Conservation (phyloP, 164 flowering plant species). For the Macadamia integrifolia region DNA sequence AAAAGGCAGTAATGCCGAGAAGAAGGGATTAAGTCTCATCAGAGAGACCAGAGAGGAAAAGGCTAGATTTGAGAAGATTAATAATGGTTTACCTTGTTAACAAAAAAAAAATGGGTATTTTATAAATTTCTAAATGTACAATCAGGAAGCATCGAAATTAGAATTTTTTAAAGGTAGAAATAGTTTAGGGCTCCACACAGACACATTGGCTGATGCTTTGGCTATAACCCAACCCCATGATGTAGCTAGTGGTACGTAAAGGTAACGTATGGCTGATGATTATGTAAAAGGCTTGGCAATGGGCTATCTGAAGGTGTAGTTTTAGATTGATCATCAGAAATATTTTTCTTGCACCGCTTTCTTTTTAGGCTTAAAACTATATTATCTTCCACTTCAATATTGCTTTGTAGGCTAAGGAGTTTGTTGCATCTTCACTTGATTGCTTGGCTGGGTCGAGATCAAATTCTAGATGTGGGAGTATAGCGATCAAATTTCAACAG, state of each 20-base stretch:
- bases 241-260: constrained; percentile 32
- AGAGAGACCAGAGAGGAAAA: too few species aligned
- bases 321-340: not conserved
- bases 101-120: not conserved
- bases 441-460: too few species aligned
- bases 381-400: too few species aligned
- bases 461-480: too few species aligned
- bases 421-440: too few species aligned
- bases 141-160: constrained; percentile 86
- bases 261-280: too few species aligned
- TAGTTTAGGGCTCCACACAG: constrained; percentile 54
- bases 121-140: constrained; percentile 1
- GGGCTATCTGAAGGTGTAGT: constrained; percentile 69
- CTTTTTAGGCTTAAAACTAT: too few species aligned
- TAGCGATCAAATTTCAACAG: constrained; percentile 55
- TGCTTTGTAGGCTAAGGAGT: too few species aligned
- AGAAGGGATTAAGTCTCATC: too few species aligned
- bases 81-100: too few species aligned
- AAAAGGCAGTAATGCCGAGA: too few species aligned
- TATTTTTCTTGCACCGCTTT: constrained; percentile 31
- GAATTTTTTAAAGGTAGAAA: constrained; percentile 25
- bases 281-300: constrained; percentile 29
- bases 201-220: constrained; percentile 76
- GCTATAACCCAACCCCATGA: constrained; percentile 98
- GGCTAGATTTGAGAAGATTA: too few species aligned